These are phyloP conservation scores for Amphibolis antarctica DNA, from an alignment of 106 monocot species.

Conservation along the genomic window DNA sequence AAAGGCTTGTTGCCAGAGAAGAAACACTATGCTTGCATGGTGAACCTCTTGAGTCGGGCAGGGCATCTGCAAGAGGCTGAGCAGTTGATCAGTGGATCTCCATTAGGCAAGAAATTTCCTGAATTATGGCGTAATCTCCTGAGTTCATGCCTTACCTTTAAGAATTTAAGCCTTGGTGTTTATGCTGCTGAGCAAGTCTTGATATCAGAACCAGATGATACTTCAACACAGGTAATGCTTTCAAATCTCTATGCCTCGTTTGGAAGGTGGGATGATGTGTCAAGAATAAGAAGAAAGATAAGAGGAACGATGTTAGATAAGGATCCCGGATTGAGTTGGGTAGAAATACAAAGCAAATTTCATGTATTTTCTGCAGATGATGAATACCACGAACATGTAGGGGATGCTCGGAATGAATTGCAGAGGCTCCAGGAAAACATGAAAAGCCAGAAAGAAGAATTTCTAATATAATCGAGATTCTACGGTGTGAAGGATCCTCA, in stretches of 20 bases:
- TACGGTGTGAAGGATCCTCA: too few relatives aligned
- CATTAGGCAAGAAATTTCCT: slow-evolving; percentile 32
- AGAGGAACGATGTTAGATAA: slow-evolving; percentile 60
- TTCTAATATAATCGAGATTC: too few relatives aligned
- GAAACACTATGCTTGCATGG: slow-evolving; percentile 82
- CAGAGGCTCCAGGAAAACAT: slow-evolving; percentile 42
- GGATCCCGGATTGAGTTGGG: slow-evolving; percentile 87
- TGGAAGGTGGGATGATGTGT: slow-evolving; percentile 56
- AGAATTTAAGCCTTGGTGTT: slow-evolving; percentile 37
- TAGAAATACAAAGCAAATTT: slow-evolving; percentile 34
- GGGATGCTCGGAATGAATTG: slow-evolving; percentile 39
- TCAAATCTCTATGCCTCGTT: slow-evolving; percentile 80
- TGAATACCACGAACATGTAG: slow-evolving; percentile 34
- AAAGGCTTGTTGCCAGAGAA: slow-evolving; percentile 43
- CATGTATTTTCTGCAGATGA: slow-evolving; percentile 64
- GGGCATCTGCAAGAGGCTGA: slow-evolving; percentile 58
- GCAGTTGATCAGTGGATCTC: slow-evolving; percentile 48
- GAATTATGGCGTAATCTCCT: slow-evolving; percentile 75
- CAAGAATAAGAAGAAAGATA: slow-evolving; percentile 50
- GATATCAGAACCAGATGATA: slow-evolving; percentile 47
- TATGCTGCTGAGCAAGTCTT: slow-evolving; percentile 44
- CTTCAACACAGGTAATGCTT: slow-evolving; percentile 48
- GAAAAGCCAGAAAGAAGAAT: slow-evolving; percentile 16
- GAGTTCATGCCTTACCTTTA: slow-evolving; percentile 48
- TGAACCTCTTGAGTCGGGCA: slow-evolving; percentile 50